Conservation (phyloP, 2,329 filamentous ascomycete species). For the Epichloe amarillans region DNA sequence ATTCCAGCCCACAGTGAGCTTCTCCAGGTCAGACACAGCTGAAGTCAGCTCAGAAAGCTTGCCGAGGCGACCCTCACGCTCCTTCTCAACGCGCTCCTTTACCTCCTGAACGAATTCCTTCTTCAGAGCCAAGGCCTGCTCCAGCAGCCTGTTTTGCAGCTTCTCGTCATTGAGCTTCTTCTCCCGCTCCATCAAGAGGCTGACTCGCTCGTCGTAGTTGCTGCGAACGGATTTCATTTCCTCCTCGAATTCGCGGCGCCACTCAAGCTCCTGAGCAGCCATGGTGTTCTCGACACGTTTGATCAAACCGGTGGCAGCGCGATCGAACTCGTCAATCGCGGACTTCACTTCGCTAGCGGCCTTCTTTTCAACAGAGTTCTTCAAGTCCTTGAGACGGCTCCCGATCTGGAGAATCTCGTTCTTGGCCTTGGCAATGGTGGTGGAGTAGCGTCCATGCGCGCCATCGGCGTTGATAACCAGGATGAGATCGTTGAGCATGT, state of each 20-base stretch:
- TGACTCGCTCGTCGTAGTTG: conserved; percentile 67
- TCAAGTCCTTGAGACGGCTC: conserved; percentile 61
- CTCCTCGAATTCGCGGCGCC: conserved; percentile 73
- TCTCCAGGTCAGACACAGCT: conserved; percentile 72
- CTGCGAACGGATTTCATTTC: conserved; percentile 71
- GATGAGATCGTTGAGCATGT: conserved; percentile 93
- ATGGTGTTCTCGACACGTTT: conserved; percentile 76
- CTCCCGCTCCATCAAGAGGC: conserved; percentile 66
- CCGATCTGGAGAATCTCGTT: conserved; percentile 66
- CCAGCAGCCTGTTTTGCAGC: conserved; percentile 70
- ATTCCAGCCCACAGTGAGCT: conserved; percentile 80
- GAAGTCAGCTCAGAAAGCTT: conserved; percentile 69
- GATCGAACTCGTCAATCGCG: conserved; percentile 68
- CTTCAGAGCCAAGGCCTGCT: conserved; percentile 84
- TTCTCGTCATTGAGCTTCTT: conserved; percentile 71
- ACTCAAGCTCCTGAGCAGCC: conserved; percentile 65
- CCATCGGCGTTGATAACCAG: conserved; percentile 82
- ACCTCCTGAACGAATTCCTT: conserved; percentile 71
- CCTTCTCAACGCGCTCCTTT: conserved; percentile 68
- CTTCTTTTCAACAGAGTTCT: conserved; percentile 52
- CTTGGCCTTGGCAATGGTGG: conserved; percentile 76
- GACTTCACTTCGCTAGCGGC: conserved; percentile 63
- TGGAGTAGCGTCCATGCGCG: conserved; percentile 61
- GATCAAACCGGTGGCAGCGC: conserved; percentile 76
- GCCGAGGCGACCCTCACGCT: conserved; percentile 75